Evolutionary conservation across 139 green algal species (phyloP).

Genomic region (Chlorella sp.): DNA sequence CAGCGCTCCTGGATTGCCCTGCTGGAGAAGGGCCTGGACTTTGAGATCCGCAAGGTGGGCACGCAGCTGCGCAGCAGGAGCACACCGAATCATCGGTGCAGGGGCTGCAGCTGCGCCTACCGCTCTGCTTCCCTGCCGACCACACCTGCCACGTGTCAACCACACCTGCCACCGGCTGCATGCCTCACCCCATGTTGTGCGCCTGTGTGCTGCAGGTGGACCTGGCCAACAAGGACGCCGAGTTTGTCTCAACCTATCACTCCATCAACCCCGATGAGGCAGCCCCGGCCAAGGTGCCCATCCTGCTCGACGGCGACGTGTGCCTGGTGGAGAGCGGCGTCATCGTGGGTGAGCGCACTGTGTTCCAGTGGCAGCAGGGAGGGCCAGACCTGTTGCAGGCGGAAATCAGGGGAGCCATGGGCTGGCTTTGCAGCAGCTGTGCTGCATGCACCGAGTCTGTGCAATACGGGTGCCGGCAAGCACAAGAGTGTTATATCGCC

Average conservation of each 20-base stretch:
- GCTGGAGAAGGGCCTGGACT: constrained; percentile 34
- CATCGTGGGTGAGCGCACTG: neutral
- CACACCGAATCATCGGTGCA: neutral
- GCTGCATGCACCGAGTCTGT: no score
- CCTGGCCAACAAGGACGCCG: constrained; percentile 31
- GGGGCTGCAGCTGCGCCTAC: no score
- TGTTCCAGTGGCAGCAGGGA: no score
- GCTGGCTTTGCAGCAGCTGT: no score
- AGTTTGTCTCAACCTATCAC: constrained; percentile 21
- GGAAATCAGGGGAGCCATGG: no score
- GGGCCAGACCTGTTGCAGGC: no score
- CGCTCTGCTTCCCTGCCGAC: no score
- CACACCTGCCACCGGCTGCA: no score
- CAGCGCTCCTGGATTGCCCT: constrained; percentile 37
- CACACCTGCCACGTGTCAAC: no score
- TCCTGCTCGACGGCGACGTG: constrained; percentile 19
- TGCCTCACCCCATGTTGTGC: no score
- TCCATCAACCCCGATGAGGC: constrained; percentile 17
- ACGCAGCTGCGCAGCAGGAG: neutral
- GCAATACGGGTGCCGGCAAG: no score
- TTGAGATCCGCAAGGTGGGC: constrained; percentile 26
- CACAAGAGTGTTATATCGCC: no score
- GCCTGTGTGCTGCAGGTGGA: neutral
- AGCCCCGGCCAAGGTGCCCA: constrained; percentile 24
- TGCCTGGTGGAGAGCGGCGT: constrained; percentile 30